phyloP scores from a whole-genome alignment of 371 early-diverging fungal genomes.

The Syncephalastrum sp. region DNA sequence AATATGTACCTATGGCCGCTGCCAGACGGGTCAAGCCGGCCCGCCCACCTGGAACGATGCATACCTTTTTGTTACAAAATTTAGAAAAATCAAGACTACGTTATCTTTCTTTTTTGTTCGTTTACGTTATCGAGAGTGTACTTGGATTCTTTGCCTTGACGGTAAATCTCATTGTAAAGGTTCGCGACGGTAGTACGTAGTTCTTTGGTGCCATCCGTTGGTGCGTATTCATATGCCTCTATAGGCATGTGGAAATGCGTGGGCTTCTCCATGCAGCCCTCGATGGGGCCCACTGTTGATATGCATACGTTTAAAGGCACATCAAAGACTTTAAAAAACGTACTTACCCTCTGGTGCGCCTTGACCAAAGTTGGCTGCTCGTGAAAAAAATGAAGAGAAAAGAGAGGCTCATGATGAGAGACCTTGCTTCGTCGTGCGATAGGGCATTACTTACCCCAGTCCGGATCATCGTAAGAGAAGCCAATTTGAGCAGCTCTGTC shows the following conservation, averaged over 20 bases:
- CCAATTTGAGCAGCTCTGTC: slow-evolving; percentile 49
- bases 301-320: too few species aligned
- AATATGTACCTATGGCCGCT: slow-evolving; percentile 37
- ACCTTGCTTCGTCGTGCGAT: too few species aligned
- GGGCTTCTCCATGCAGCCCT: slow-evolving; percentile 40
- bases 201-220: slow-evolving; percentile 35
- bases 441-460: slow-evolving; percentile 25
- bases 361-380: slow-evolving; percentile 49
- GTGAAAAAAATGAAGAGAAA: background rate
- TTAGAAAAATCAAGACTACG: background rate
- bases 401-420: background rate
- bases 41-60: slow-evolving; percentile 55
- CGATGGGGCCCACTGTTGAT: slow-evolving; percentile 34
- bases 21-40: slow-evolving; percentile 55
- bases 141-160: slow-evolving; percentile 35
- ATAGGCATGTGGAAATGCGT: slow-evolving; percentile 21
- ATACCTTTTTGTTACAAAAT: slow-evolving; percentile 16
- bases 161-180: slow-evolving; percentile 47
- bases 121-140: slow-evolving; percentile 49
- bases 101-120: background rate
- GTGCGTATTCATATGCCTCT: slow-evolving; percentile 36
- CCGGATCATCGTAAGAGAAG: slow-evolving; percentile 25
- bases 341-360: slow-evolving; percentile 55
- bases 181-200: slow-evolving; percentile 43
- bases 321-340: background rate